Base-by-base conservation (phyloP, 2,329 filamentous ascomycete species). In the Aspergillus calidoustus region DNA sequence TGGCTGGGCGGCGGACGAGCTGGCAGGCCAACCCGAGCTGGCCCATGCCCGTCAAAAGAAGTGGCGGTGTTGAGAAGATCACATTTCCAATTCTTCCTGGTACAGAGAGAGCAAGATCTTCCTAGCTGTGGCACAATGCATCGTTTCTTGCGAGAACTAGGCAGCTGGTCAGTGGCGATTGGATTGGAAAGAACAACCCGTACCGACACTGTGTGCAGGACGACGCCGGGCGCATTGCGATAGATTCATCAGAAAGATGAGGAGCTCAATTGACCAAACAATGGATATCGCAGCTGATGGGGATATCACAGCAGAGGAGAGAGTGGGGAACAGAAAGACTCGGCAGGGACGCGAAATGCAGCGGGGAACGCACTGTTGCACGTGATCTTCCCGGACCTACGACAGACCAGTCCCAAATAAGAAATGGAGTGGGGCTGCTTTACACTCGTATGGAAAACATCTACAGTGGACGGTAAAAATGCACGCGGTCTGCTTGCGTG, bases 121-220 rank as follows among this genome's bases (percentile, higher is more conserved):
- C 57, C 57, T 9, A 41, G n/a, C 7, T 19, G 3, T 17, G 22
- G 28, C 7, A 30, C 34, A 19, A 59, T 54, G 19, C 57, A 59
- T 28, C 50, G 41, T 41, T 53, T 54, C 43, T 59, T 59, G 7
- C 57, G 50, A 31, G 57, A 49, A 5, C 57, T 59, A 46, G 28
- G 34, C 48, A 46, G 43, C 28, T 23, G n/a, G 28, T 44, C 8
- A 51, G 43, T 25, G 4, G 15, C 22, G 15, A 17, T 23, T 7
- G 15, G 15, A 2, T 3, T 3, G 23, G 15, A 8, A 3, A 31
- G 34, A n/a, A 19, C n/a, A 22, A 11, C 15, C 22, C 23, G 5
- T 54, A 54, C 57, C 58, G 50, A 30, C 57, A 60, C n/a, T 30
- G 30, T 13, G 51, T 60, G 46, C 57, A 60, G 8, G 57, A 60